A percentile compares a stretch with the other conserved stretches of the same genome.
phyloP scores from a whole-genome alignment of 1,284 basidiomycete species.

The Puccinia horiana region DNA sequence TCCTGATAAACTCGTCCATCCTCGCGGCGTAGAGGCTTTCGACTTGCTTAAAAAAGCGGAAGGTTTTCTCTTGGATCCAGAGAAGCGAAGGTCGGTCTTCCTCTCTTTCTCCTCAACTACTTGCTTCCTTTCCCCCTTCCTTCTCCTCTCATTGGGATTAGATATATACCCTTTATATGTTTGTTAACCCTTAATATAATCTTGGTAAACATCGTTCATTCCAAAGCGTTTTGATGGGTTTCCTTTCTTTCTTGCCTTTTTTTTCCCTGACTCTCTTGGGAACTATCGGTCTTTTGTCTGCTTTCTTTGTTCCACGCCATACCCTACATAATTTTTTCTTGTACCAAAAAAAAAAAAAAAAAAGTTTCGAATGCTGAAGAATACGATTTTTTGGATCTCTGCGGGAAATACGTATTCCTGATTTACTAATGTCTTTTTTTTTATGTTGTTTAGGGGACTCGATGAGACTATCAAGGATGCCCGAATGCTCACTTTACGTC shows the following conservation, averaged over 20 bases:
- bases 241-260: no score
- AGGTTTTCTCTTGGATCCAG: constrained; percentile 35
- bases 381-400: no score
- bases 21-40: constrained; percentile 44
- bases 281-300: neutral
- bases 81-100: constrained; percentile 38
- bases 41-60: constrained; percentile 46
- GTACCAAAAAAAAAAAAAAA: neutral
- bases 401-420: neutral
- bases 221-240: no score
- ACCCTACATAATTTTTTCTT: neutral
- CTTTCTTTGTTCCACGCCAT: neutral
- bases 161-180: neutral
- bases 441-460: constrained; percentile 12
- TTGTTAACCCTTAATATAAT: no score
- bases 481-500: constrained; percentile 23
- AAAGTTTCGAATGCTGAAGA: no score
- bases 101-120: neutral
- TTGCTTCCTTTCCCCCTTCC: neutral
- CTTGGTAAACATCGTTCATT: no score
- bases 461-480: constrained; percentile 45
- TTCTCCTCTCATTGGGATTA: neutral
- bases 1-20: constrained; percentile 48
- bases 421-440: neutral
- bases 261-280: constrained; percentile 26